phyloP scores from a whole-genome alignment of 352 stramenopile genomes.

The Nothophytophthora sp. region DNA sequence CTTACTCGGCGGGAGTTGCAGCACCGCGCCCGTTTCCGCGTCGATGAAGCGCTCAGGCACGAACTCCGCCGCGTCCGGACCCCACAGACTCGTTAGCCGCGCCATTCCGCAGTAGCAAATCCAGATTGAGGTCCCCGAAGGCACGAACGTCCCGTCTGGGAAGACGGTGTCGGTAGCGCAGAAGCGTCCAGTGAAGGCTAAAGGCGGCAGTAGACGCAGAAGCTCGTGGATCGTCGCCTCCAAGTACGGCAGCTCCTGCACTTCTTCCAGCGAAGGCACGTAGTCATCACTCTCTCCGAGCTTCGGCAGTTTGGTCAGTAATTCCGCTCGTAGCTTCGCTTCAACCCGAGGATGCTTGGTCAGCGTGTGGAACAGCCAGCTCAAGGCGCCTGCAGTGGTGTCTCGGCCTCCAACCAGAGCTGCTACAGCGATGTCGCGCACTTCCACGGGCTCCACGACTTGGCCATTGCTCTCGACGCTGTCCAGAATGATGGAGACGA shows the following conservation, averaged over 20 bases:
- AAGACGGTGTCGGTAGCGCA: constrained; percentile 47
- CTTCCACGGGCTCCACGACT: constrained; percentile 9
- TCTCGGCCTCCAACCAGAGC: constrained; percentile 51
- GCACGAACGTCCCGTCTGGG: constrained; percentile 59
- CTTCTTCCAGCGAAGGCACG: constrained; percentile 33
- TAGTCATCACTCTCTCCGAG: constrained; percentile 21
- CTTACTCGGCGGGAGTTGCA: constrained; percentile 49
- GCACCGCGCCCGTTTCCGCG: constrained; percentile 26
- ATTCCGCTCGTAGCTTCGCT: constrained; percentile 40
- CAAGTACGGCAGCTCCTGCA: constrained; percentile 49
- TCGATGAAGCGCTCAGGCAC: constrained; percentile 57
- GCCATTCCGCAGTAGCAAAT: constrained; percentile 56
- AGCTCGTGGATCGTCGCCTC: constrained; percentile 58
- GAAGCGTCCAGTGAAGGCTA: constrained; percentile 47
- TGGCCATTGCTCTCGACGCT: no score
- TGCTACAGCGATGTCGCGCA: constrained; percentile 48
- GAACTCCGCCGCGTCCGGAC: constrained; percentile 43
- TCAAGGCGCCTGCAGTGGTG: constrained; percentile 42
- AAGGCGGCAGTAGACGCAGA: constrained; percentile 55
- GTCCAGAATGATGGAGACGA: no score
- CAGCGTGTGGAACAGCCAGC: constrained; percentile 64
- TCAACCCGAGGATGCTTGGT: constrained; percentile 46
- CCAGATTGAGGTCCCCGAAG: constrained; percentile 37
- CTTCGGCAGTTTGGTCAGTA: constrained; percentile 36
- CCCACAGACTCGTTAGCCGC: constrained; percentile 49